These are phyloP conservation scores for Starmerella cellae DNA, from an alignment of 805 yeast species.

Conservation along the genomic window DNA sequence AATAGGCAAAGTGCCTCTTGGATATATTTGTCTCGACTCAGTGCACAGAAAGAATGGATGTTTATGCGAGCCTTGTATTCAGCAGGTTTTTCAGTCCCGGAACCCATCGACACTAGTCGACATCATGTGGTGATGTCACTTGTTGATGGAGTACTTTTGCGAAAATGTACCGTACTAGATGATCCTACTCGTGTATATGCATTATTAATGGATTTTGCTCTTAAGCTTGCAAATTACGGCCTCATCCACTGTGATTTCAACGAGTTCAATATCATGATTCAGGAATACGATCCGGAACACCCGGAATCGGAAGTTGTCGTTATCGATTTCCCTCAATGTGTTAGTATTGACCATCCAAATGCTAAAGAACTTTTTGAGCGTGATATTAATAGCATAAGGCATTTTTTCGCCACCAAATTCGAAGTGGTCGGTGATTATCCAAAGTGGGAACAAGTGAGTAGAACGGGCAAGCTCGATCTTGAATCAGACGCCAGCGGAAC, in stretches of 20 bases:
- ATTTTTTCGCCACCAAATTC: constrained; percentile 68
- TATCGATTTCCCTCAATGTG: constrained; percentile 97
- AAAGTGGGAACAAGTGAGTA: constrained; percentile 55
- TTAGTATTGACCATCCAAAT: constrained; percentile 79
- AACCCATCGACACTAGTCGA: constrained; percentile 76
- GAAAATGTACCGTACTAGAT: constrained; percentile 57
- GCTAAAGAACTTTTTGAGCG: constrained; percentile 80
- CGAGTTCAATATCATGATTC: constrained; percentile 86
- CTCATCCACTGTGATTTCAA: constrained; percentile 95
- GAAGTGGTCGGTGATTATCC: constrained; percentile 81
- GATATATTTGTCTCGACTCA: constrained; percentile 82
- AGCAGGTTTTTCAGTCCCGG: constrained; percentile 76
- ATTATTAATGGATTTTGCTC: constrained; percentile 75
- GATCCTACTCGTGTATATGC: constrained; percentile 63
- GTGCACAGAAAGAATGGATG: constrained; percentile 85
- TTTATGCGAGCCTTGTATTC: constrained; percentile 66
- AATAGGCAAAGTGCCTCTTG: constrained; percentile 64
- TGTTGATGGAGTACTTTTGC: constrained; percentile 82
- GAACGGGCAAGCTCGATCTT: constrained; percentile 62
- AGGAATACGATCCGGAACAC: constrained; percentile 33
- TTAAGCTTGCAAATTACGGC: constrained; percentile 72
- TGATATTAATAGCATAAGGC: constrained; percentile 81
- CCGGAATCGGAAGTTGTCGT: constrained; percentile 66
- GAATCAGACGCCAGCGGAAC: constrained; percentile 88
- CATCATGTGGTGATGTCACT: constrained; percentile 90